phyloP scores from a whole-genome alignment of 176 grass and related monocot species.

The Otatea glauca region DNA sequence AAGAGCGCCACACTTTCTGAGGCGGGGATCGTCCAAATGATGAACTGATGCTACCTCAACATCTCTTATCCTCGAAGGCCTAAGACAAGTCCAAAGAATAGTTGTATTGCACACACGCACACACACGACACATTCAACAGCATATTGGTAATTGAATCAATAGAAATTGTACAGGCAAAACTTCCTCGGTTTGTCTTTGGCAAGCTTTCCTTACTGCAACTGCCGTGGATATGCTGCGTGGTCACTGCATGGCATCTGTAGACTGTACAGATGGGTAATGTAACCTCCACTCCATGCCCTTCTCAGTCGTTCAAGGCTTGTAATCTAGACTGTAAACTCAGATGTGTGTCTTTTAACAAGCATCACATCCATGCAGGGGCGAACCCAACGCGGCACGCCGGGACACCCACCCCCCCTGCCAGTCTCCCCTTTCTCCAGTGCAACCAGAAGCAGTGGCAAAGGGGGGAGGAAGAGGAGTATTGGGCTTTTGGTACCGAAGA shows the following conservation, averaged over 20 bases:
- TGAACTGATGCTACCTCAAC: neutral
- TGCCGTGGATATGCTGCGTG: neutral
- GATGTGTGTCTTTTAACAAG: constrained; percentile 9
- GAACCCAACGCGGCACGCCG: too few species aligned
- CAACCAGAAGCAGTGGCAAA: too few species aligned
- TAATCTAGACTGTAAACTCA: constrained; percentile 7
- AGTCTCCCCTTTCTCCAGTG: too few species aligned
- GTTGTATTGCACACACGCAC: neutral
- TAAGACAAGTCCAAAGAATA: constrained; percentile 42
- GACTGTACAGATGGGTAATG: constrained; percentile 18
- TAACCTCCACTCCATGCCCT: constrained; percentile 26
- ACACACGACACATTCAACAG: neutral
- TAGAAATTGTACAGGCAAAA: constrained; percentile 34
- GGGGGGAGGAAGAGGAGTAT: too few species aligned
- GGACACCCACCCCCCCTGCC: too few species aligned
- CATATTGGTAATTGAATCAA: constrained; percentile 28
- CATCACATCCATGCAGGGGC: neutral
- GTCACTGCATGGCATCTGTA: constrained; percentile 29
- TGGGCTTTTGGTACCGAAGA: too few species aligned
- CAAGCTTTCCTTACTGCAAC: constrained; percentile 24
- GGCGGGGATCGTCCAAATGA: neutral
- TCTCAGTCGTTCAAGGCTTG: constrained; percentile 23
- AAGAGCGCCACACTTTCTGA: neutral
- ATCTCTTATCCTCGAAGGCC: neutral
- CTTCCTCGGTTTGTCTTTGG: constrained; percentile 8